Evolutionary conservation across 1,284 basidiomycete genomes (phyloP), one percentile per base, ranked within the genome.

Genomic region (Pseudomicrostroma phylloplanum): DNA sequence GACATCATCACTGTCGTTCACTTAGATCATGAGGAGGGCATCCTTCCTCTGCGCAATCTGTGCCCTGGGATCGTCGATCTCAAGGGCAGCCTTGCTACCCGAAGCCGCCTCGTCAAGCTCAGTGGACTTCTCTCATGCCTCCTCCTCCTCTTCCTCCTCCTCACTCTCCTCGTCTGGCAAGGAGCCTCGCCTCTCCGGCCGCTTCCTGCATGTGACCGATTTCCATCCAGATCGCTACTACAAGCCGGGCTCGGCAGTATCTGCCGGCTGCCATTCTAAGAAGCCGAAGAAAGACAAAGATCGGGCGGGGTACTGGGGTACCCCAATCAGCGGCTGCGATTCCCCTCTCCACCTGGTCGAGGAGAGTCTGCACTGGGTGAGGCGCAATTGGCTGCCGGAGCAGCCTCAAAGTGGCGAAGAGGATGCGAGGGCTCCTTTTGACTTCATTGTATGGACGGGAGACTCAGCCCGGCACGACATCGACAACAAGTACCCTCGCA

Each of bases 401-500:
- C 3, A 46, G 21, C 17, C 26, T 21, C 39, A 46, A 6, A 36
- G 62, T 17, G 15, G 43, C 46, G 19, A 49, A 4, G 25, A 21
- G 9, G 41, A 42, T 12, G 25, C 39, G 15, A 30, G n/a, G 4
- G 55, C 85, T 65, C 87, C 90, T 71, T 85, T 96, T 54, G 92
- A 96, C 79, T 96, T 96, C 79, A 58, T 72, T 43, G 55, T 79
- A 88, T 89, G 89, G 90, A 94, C 91, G 6, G 92, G 92, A 46
- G 92, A 96, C 80, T 92, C 87, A 80, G 92, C 90, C 41, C 86
- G 92, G 80, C 92, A 93, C 80, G 92, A 96, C 79, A 90, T 88
- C 76, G 92, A 94, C 80, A 85, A 86, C 61, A 83, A 85, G 65
- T 76, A 88, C 11, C 92, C 92, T 51, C 86, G 92, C 61, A 90